Evolutionary conservation across 2,329 filamentous ascomycete species (phyloP), one percentile per base, ranked within the genome.

Genomic region (Sclerotinia glacialis): DNA sequence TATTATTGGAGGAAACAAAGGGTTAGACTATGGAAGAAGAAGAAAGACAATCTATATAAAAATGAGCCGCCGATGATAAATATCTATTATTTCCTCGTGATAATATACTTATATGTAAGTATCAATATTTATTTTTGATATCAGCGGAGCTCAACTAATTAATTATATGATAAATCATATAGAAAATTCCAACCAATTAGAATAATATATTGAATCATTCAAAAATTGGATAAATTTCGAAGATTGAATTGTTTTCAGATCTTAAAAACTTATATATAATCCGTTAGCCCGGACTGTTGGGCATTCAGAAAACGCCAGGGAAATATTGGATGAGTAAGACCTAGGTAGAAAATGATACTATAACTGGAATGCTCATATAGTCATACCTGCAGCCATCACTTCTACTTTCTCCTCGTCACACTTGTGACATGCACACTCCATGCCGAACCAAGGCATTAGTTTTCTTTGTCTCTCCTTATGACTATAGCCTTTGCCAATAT

Each of bases 401-500:
- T 47, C 58, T 60, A 60, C 26, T 37, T 60, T 49, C n/a, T 49
- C 56, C 49, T 63, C 56, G 1, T 53, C 40, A 28, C 64, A 66
- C 28, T 54, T 63, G n/a, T 26, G 46, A n/a, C 64, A 66, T 42
- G 47, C 58, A 50, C 67, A 65, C 14, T 60, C 59, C 58, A 65
- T 69, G 21, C 67, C 67, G 26, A 68, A 67, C 68, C 68, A 68
- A 40, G 63, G 62, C 68, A 69, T 37, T 31, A 68, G 47, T 37
- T 59, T 66, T 42, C 49, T 16, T 26, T 64, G 68, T 40, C 67
- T 59, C 42, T 64, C 64, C 26, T 53, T 40, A n/a, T 62, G 61
- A n/a, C 21, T 12, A 23, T 53, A 37, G 23, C 58, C 64, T 53
- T 23, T 66, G 47, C 69, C 71, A 64, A 74, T 74, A 64, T 74